Evolutionary conservation across 495 filamentous ascomycete genomes (phyloP).

Genomic region (Neurospora sp.): DNA sequence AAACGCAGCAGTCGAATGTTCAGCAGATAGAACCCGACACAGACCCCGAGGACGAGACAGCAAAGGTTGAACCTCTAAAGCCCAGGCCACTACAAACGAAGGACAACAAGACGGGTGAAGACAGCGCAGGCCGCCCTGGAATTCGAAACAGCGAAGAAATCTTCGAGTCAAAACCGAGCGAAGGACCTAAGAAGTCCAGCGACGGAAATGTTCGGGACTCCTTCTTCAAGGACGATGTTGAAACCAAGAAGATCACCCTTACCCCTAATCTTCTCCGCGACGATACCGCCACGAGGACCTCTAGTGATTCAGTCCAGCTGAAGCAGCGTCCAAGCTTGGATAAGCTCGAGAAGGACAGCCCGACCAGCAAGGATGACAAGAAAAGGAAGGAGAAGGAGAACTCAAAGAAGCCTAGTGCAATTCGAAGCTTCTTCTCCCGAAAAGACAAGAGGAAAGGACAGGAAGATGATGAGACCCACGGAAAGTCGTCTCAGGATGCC

Average conservation of each 20-base stretch:
- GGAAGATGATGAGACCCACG: slow-evolving; percentile 59
- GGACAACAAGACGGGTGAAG: slow-evolving; percentile 29
- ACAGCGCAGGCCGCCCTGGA: slow-evolving; percentile 11
- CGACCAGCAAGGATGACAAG: slow-evolving; percentile 39
- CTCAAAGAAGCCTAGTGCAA: slow-evolving; percentile 84
- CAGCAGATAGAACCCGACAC: slow-evolving; percentile 16
- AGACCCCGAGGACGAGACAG: slow-evolving; percentile 34
- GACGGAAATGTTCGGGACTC: slow-evolving; percentile 83
- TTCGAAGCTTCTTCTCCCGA: slow-evolving; percentile 89
- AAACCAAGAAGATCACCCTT: slow-evolving; percentile 94
- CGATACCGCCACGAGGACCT: slow-evolving; percentile 51
- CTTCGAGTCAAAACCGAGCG: slow-evolving; percentile 44
- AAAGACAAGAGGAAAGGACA: slow-evolving; percentile 78
- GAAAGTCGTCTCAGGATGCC: slow-evolving; percentile 48
- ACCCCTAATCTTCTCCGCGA: slow-evolving; percentile 92
- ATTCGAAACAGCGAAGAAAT: slow-evolving; percentile 53
- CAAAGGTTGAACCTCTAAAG: slow-evolving; percentile 40
- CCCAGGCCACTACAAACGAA: slow-evolving; percentile 30
- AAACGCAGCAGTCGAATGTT: slow-evolving; percentile 19
- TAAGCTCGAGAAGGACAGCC: slow-evolving; percentile 43
- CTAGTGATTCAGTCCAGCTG: slow-evolving; percentile 55
- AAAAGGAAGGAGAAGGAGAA: slow-evolving; percentile 70
- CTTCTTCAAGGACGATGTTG: slow-evolving; percentile 94
- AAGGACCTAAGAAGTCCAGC: slow-evolving; percentile 54
- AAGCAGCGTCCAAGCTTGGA: slow-evolving; percentile 42